A percentile compares a stretch with the other conserved stretches of the same genome.
phyloP scores from a whole-genome alignment of 495 filamentous ascomycete genomes.

The Neurospora intermedia region DNA sequence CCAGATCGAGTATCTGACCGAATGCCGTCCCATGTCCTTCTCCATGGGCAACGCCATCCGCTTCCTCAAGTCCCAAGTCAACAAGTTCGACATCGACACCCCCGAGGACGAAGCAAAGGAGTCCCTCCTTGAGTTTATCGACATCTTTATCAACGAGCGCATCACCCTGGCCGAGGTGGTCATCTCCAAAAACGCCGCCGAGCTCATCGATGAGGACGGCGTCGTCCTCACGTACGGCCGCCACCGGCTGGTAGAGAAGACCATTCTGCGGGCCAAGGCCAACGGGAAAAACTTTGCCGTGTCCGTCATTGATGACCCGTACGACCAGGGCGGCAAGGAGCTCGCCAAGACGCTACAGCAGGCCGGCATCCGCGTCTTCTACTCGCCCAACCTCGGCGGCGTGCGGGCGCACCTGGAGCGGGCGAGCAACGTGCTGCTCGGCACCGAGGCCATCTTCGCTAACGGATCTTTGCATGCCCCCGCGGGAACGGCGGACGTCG shows the following conservation, averaged over 20 bases:
- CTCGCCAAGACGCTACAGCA: constrained; percentile 56
- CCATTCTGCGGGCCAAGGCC: constrained; percentile 58
- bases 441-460: constrained; percentile 81
- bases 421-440: constrained; percentile 73
- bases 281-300: constrained; percentile 60
- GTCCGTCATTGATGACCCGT: constrained; percentile 76
- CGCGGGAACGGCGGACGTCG: constrained; percentile 76
- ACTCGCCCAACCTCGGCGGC: constrained; percentile 62
- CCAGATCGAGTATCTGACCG: constrained; percentile 88
- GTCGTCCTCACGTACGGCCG: constrained; percentile 85
- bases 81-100: constrained; percentile 70
- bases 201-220: constrained; percentile 63
- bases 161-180: constrained; percentile 78
- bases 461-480: constrained; percentile 83
- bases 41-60: constrained; percentile 94
- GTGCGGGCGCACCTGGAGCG: constrained; percentile 60
- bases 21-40: constrained; percentile 84
- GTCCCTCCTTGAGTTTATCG: constrained; percentile 66
- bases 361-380: constrained; percentile 64
- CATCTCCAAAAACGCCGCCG: constrained; percentile 62
- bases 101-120: constrained; percentile 71
- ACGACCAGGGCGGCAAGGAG: constrained; percentile 59
- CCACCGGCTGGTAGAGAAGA: constrained; percentile 70
- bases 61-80: constrained; percentile 81
- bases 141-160: constrained; percentile 81